phyloP scores from a whole-genome alignment of 169 alveolate species.

The Plasmodium malariae region DNA sequence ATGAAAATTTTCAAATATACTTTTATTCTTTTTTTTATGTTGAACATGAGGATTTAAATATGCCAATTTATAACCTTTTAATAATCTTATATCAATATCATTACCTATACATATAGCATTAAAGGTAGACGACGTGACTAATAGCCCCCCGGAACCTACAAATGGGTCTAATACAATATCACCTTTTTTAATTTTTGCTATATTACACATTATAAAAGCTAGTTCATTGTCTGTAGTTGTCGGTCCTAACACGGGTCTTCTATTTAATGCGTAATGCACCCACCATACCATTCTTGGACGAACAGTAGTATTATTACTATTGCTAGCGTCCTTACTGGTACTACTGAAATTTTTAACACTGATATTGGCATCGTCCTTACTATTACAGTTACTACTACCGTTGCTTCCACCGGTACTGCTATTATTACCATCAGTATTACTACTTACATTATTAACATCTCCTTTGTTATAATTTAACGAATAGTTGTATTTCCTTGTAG shows the following conservation, averaged over 20 bases:
- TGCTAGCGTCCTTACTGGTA: conserved; percentile 15
- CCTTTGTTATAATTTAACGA: conserved; percentile 34
- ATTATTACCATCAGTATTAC: conserved; percentile 26
- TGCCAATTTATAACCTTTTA: conserved; percentile 89
- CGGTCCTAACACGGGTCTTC: conserved; percentile 98
- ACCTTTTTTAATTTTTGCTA: conserved; percentile 83
- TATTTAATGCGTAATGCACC: conserved; percentile 91
- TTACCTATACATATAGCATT: conserved; percentile 95
- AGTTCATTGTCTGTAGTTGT: conserved; percentile 96
- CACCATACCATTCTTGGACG: conserved; percentile 84
- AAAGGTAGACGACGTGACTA: conserved; percentile 92
- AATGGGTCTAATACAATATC: conserved; percentile 94
- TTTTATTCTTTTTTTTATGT: conserved; percentile 69
- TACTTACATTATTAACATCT: conserved; percentile 1
- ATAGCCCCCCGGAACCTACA: conserved; percentile 97
- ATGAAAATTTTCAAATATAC: conserved; percentile 80
- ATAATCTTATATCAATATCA: conserved; percentile 96
- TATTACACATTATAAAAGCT: conserved; percentile 96
- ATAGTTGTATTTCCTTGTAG: conserved; percentile 14
- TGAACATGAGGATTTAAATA: conserved; percentile 85
- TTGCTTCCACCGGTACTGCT: conserved; percentile 10
- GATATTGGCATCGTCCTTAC: too few species aligned
- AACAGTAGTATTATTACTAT: conserved; percentile 5
- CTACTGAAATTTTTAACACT: too few species aligned
- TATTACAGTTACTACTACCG: not conserved